phyloP scores from a whole-genome alignment of 805 yeast species.

The Barnettozyma pratensis region DNA sequence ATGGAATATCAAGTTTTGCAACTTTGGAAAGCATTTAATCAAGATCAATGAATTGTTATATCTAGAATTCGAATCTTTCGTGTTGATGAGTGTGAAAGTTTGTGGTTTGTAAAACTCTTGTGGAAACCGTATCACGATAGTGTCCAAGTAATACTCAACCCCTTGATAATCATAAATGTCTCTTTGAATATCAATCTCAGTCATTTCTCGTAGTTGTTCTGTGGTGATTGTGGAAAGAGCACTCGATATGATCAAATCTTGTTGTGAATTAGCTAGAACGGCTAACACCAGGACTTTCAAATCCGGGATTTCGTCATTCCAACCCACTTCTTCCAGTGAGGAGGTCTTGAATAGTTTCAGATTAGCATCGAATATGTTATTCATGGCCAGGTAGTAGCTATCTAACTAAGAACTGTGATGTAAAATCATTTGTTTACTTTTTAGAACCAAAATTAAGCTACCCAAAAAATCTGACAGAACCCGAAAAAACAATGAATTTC shows the following conservation, averaged over 20 bases:
- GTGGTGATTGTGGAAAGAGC: constrained; percentile 13
- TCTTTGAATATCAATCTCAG: constrained; percentile 7
- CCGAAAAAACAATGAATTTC: no score
- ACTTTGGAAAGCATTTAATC: constrained; percentile 13
- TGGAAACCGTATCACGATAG: constrained; percentile 15
- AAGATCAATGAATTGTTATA: constrained; percentile 11
- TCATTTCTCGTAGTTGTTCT: constrained; percentile 13
- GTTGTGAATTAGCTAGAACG: constrained; percentile 18
- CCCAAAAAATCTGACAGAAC: no score
- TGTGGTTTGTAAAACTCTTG: constrained; percentile 18
- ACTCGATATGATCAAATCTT: constrained; percentile 19
- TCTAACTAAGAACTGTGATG: no score
- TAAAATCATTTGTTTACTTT: constrained; percentile 3
- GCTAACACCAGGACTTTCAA: constrained; percentile 20
- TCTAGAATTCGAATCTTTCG: not conserved
- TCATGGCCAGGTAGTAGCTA: constrained; percentile 1
- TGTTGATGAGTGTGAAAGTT: constrained; percentile 13
- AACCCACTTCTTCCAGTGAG: constrained; percentile 1
- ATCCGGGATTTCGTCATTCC: constrained; percentile 10
- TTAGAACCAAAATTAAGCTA: not conserved
- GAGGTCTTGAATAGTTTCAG: constrained; percentile 17
- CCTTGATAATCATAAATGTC: constrained; percentile 5
- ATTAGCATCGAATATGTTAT: constrained; percentile 14
- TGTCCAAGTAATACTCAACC: constrained; percentile 1
- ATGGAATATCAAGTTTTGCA: constrained; percentile 18